phyloP scores from a whole-genome alignment of 2,329 filamentous ascomycete genomes.

The Aspergillus intermedius region DNA sequence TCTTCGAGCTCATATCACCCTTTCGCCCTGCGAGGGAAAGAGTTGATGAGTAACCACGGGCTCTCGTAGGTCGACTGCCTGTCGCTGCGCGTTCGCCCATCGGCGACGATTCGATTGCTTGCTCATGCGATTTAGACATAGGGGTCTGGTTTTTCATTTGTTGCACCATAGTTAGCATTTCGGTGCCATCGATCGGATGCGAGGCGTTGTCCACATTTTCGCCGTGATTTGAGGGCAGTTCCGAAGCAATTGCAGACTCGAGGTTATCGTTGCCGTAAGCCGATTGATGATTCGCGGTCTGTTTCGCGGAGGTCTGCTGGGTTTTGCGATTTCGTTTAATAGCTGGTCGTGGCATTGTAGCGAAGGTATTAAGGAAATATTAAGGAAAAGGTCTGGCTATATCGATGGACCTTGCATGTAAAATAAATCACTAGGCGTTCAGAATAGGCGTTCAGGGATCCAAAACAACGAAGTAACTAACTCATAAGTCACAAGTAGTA shows the following conservation, averaged over 20 bases:
- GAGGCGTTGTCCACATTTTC: slow-evolving; percentile 3
- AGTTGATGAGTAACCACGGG: slow-evolving; percentile 36
- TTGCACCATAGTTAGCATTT: slow-evolving; percentile 13
- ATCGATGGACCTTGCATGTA: too few species aligned
- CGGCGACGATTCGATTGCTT: slow-evolving; percentile 31
- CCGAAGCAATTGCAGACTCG: slow-evolving; percentile 1
- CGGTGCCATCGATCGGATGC: slow-evolving; percentile 4
- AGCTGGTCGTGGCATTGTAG: slow-evolving; percentile 23
- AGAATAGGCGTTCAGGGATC: too few species aligned
- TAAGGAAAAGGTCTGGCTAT: too few species aligned
- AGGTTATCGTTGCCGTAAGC: neutral
- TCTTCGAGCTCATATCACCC: slow-evolving; percentile 28
- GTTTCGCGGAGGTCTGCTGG: slow-evolving; percentile 2
- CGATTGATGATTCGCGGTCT: slow-evolving; percentile 1
- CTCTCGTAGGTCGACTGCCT: slow-evolving; percentile 30
- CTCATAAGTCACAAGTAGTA: neutral
- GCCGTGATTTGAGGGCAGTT: slow-evolving; percentile 1
- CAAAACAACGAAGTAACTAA: neutral
- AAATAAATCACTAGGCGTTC: too few species aligned
- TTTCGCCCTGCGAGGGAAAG: slow-evolving; percentile 32
- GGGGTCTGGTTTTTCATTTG: slow-evolving; percentile 26
- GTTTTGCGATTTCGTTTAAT: slow-evolving; percentile 20
- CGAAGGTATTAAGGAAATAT: too few species aligned
- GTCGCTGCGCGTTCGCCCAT: slow-evolving; percentile 25
- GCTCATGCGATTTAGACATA: slow-evolving; percentile 23